These are phyloP conservation scores for Syncephalastrum racemosum DNA, from an alignment of 371 early-diverging fungal species.

Conservation along the genomic window DNA sequence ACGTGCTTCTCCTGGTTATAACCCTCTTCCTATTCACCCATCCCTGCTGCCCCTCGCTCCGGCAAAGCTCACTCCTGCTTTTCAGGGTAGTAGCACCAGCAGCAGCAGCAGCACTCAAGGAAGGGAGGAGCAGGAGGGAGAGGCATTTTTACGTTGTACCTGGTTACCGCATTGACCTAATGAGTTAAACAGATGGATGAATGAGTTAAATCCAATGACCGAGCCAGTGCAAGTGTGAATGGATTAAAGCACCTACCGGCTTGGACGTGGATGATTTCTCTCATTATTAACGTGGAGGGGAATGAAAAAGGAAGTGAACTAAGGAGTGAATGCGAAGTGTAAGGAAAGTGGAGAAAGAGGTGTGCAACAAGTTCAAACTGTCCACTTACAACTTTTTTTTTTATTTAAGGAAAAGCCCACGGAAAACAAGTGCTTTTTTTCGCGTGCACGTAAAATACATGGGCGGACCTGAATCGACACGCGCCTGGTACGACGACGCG, in stretches of 20 bases:
- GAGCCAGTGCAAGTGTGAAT: not conserved
- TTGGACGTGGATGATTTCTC: constrained; percentile 99
- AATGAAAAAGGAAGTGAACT: not conserved
- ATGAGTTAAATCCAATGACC: not conserved
- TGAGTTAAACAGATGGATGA: constrained; percentile 8
- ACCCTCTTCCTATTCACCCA: too few relatives aligned
- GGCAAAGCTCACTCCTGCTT: too few relatives aligned
- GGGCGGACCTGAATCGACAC: too few relatives aligned
- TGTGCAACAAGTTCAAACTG: too few relatives aligned
- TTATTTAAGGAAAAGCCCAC: too few relatives aligned
- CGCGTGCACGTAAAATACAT: too few relatives aligned
- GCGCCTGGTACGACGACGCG: too few relatives aligned
- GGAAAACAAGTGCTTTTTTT: too few relatives aligned
- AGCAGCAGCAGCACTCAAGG: not conserved
- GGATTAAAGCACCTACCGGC: constrained; percentile 61
- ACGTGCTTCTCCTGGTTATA: not conserved
- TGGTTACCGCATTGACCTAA: constrained; percentile 91
- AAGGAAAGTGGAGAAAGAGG: too few relatives aligned
- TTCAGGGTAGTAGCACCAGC: constrained; percentile 57
- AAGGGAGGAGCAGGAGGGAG: not conserved
- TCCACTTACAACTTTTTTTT: too few relatives aligned
- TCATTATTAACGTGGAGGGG: constrained; percentile 63
- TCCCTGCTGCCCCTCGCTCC: too few relatives aligned
- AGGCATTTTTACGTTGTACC: constrained; percentile 21
- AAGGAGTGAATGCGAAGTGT: too few relatives aligned